Evolutionary conservation across 2,329 filamentous ascomycete genomes (phyloP).

Genomic region (Neospermospora avenae): DNA sequence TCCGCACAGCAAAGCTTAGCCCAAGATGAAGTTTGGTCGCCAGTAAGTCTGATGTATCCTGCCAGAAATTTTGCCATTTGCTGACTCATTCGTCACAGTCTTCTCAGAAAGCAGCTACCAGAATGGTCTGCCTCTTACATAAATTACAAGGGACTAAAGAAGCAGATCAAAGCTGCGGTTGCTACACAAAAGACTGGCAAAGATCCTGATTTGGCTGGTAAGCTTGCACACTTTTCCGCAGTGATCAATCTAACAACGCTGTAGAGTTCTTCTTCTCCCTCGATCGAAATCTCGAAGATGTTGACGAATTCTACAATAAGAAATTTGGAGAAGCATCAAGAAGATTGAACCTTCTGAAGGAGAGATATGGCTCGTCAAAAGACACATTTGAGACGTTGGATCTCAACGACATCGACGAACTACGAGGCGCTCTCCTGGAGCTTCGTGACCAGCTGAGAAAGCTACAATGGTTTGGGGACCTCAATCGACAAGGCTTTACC

Average conservation of each 20-base stretch:
- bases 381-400: slow-evolving; percentile 72
- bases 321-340: slow-evolving; percentile 84
- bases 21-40: slow-evolving; percentile 60
- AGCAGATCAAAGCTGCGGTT: slow-evolving; percentile 79
- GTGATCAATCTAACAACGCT: slow-evolving; percentile 25
- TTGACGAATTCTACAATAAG: slow-evolving; percentile 95
- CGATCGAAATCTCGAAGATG: slow-evolving; percentile 95
- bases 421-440: slow-evolving; percentile 86
- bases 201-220: slow-evolving; percentile 87
- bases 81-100: slow-evolving; percentile 39
- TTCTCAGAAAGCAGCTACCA: slow-evolving; percentile 79
- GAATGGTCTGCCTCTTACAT: slow-evolving; percentile 84
- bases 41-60: slow-evolving; percentile 44
- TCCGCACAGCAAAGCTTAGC: slow-evolving; percentile 13
- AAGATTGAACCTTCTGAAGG: slow-evolving; percentile 79
- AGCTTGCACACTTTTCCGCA: slow-evolving; percentile 21
- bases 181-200: slow-evolving; percentile 64
- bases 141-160: slow-evolving; percentile 91
- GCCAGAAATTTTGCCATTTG: background rate
- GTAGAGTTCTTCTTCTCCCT: slow-evolving; percentile 91
- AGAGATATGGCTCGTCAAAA: slow-evolving; percentile 75
- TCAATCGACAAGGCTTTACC: slow-evolving; percentile 90
- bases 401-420: slow-evolving; percentile 84
- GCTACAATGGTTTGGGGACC: slow-evolving; percentile 95
- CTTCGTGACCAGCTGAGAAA: slow-evolving; percentile 84